These are phyloP conservation scores for Ustilago nuda DNA, from an alignment of 1,284 basidiomycete species.

Conservation along the genomic window DNA sequence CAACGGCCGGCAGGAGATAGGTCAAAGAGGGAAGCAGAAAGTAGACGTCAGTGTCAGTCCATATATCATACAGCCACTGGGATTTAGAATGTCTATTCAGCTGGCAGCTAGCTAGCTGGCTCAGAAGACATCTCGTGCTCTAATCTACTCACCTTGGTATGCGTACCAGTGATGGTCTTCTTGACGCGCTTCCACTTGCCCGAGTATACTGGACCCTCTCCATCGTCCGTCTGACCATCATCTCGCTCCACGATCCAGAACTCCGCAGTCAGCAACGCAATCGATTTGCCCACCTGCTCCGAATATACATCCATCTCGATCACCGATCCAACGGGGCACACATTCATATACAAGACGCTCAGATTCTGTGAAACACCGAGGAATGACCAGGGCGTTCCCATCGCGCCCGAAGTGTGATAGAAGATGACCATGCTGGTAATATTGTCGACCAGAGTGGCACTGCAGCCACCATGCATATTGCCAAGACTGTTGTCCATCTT, in stretches of 20 bases:
- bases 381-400: conserved; percentile 57
- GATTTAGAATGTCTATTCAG: background rate
- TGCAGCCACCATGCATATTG: conserved; percentile 61
- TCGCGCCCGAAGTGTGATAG: conserved; percentile 51
- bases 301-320: conserved; percentile 60
- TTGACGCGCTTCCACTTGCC: conserved; percentile 51
- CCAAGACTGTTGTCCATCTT: conserved; percentile 58
- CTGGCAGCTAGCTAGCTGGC: background rate
- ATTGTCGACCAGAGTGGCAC: conserved; percentile 57
- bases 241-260: conserved; percentile 53
- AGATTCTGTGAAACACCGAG: conserved; percentile 66
- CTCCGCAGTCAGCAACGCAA: conserved; percentile 53
- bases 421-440: conserved; percentile 50
- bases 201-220: conserved; percentile 18
- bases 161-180: conserved; percentile 48
- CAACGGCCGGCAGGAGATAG: background rate
- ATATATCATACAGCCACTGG: too few species aligned
- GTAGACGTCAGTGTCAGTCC: background rate
- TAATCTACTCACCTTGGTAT: conserved; percentile 49
- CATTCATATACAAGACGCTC: conserved; percentile 60
- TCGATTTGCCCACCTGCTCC: conserved; percentile 51
- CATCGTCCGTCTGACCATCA: conserved; percentile 39
- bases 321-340: conserved; percentile 54
- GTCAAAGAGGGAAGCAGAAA: background rate
- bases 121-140: background rate